These are phyloP conservation scores for Apophysomyces trapeziformis DNA, from an alignment of 371 early-diverging fungal species.

Conservation along the genomic window DNA sequence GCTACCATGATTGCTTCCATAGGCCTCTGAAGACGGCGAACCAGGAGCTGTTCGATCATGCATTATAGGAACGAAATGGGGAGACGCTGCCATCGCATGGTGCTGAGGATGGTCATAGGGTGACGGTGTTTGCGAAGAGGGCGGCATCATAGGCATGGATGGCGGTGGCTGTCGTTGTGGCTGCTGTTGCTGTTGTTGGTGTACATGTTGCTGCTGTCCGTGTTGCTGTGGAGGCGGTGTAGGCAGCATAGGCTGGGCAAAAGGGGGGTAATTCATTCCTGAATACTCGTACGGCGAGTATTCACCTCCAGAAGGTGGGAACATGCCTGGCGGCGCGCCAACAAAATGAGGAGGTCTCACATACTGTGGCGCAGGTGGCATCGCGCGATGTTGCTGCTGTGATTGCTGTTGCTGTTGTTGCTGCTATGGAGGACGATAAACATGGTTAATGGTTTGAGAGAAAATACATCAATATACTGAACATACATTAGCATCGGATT, in stretches of 20 bases:
- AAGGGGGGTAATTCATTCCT: slow-evolving; percentile 29
- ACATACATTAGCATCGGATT: slow-evolving; percentile 4
- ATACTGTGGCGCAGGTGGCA: slow-evolving; percentile 21
- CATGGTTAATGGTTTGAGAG: slow-evolving; percentile 24
- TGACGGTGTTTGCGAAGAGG: slow-evolving; percentile 7
- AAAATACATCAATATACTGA: not conserved
- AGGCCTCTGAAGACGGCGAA: not conserved
- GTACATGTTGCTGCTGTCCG: not conserved
- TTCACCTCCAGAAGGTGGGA: slow-evolving; percentile 23
- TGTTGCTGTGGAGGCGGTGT: slow-evolving; percentile 10
- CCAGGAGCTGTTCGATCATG: not conserved
- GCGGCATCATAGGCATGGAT: slow-evolving; percentile 7
- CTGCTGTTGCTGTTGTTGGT: slow-evolving; percentile 10
- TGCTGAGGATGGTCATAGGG: slow-evolving; percentile 13
- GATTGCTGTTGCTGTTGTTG: slow-evolving; percentile 6
- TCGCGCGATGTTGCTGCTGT: slow-evolving; percentile 26
- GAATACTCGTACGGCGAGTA: slow-evolving; percentile 37
- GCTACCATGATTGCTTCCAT: not conserved
- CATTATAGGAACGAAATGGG: not conserved
- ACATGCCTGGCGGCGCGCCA: slow-evolving; percentile 30
- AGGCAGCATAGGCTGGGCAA: slow-evolving; percentile 15
- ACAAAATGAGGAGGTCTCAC: slow-evolving; percentile 33
- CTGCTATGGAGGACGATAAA: slow-evolving; percentile 37
- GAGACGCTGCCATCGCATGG: not conserved
- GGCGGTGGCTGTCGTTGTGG: not conserved